A percentile compares a stretch with the other conserved stretches of the same genome.
Conservation (phyloP, 805 yeast genomes). For the Maudiozyma saulgeensis region DNA sequence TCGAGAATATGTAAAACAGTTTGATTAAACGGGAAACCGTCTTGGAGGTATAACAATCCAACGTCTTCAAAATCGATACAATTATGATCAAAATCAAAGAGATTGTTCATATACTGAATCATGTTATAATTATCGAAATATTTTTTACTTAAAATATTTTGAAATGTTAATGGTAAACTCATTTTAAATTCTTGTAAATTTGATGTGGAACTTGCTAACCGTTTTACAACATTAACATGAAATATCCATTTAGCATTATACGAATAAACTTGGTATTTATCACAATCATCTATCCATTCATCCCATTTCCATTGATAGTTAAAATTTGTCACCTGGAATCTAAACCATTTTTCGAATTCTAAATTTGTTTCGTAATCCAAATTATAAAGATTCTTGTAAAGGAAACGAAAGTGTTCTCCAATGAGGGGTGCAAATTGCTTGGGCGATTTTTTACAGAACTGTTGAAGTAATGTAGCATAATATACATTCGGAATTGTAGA, state of each 20-base stretch:
- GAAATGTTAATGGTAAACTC: constrained; percentile 53
- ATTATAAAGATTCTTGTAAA: constrained; percentile 51
- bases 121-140: constrained; percentile 28
- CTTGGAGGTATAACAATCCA: constrained; percentile 28
- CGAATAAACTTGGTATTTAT: constrained; percentile 29
- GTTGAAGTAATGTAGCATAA: constrained; percentile 68
- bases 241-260: constrained; percentile 65
- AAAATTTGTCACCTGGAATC: constrained; percentile 81
- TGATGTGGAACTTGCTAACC: constrained; percentile 69
- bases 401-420: constrained; percentile 75
- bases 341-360: constrained; percentile 75
- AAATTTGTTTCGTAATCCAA: constrained; percentile 64
- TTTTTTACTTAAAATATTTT: constrained; percentile 33
- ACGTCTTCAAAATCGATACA: constrained; percentile 19
- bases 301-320: constrained; percentile 93
- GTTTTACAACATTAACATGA: constrained; percentile 62
- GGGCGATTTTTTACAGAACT: constrained; percentile 70
- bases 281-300: constrained; percentile 64
- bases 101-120: constrained; percentile 25
- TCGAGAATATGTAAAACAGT: constrained; percentile 28
- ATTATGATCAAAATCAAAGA: constrained; percentile 11
- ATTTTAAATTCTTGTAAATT: constrained; percentile 48
- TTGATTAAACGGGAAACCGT: constrained; percentile 26
- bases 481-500: constrained; percentile 55
- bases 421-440: constrained; percentile 78